phyloP scores from a whole-genome alignment of 1,139 yeast genomes.

The Yamadazyma buinensis region DNA sequence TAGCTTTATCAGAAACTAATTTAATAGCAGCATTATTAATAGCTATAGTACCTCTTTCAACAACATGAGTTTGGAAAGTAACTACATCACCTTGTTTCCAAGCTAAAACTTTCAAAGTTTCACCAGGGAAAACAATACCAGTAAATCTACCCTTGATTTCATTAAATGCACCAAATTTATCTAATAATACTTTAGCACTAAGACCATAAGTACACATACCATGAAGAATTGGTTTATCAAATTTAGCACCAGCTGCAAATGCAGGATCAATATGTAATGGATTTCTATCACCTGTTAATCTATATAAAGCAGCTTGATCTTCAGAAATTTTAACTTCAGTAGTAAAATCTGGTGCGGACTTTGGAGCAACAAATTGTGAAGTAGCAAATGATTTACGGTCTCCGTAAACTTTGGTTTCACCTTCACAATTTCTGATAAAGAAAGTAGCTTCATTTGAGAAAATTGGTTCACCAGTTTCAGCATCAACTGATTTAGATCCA shows the following conservation, averaged over 20 bases:
- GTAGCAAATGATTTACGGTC: slow-evolving; percentile 58
- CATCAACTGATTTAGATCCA: slow-evolving; percentile 71
- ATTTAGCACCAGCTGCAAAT: slow-evolving; percentile 86
- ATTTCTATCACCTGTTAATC: slow-evolving; percentile 91
- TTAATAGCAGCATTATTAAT: slow-evolving; percentile 88
- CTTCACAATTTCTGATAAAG: slow-evolving; percentile 81
- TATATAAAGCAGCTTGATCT: slow-evolving; percentile 85
- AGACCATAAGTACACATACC: slow-evolving; percentile 90
- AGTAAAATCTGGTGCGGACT: slow-evolving; percentile 63
- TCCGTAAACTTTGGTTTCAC: slow-evolving; percentile 50
- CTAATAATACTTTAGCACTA: slow-evolving; percentile 70
- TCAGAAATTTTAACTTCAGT: slow-evolving; percentile 55
- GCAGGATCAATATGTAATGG: slow-evolving; percentile 93
- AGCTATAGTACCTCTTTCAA: slow-evolving; percentile 75
- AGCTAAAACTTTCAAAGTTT: slow-evolving; percentile 73
- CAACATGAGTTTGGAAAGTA: slow-evolving; percentile 78
- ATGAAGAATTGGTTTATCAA: slow-evolving; percentile 84
- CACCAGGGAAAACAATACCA: slow-evolving; percentile 96
- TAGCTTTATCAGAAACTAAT: slow-evolving; percentile 45
- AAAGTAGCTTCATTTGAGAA: slow-evolving; percentile 84
- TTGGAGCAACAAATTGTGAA: slow-evolving; percentile 63
- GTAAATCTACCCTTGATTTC: slow-evolving; percentile 91
- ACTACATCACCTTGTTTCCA: slow-evolving; percentile 77
- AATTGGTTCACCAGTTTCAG: slow-evolving; percentile 61
- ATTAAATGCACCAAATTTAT: slow-evolving; percentile 74